Evolutionary conservation across 2,329 filamentous ascomycete species (phyloP).

Genomic region (Xylariaceae sp.): DNA sequence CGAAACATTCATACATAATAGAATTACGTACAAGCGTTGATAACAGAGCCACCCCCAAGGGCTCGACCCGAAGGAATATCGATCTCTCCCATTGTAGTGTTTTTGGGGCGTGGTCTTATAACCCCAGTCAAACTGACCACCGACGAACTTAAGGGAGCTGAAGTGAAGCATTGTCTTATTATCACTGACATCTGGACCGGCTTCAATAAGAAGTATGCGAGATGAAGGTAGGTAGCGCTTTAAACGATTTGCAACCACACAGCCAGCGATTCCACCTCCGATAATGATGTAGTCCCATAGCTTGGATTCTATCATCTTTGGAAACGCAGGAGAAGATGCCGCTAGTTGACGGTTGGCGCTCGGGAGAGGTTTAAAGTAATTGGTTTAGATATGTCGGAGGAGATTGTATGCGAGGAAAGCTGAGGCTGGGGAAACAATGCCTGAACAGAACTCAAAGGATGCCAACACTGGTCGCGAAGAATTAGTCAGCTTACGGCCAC

Average conservation of each 20-base stretch:
- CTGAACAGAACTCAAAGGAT: no score
- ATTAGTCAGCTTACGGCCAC: no score
- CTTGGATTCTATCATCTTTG: no score
- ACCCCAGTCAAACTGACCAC: constrained; percentile 31
- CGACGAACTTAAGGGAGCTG: constrained; percentile 29
- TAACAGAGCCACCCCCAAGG: constrained; percentile 31
- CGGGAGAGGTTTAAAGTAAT: no score
- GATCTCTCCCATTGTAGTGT: constrained; percentile 25
- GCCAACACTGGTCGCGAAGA: no score
- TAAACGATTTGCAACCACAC: constrained; percentile 29
- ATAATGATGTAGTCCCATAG: constrained; percentile 35
- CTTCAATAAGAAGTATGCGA: constrained; percentile 31
- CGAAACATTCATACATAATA: background rate
- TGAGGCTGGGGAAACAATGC: no score
- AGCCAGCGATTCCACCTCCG: constrained; percentile 29
- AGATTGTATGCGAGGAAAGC: no score
- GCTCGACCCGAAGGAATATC: constrained; percentile 26
- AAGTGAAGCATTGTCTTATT: constrained; percentile 30
- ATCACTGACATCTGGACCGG: constrained; percentile 29
- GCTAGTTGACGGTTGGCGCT: no score
- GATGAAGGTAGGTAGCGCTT: constrained; percentile 19
- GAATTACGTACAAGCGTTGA: constrained; percentile 32
- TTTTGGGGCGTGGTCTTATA: constrained; percentile 31
- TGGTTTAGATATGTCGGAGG: no score
- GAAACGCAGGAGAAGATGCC: no score